Base-by-base conservation (phyloP, 805 yeast genomes). In the Ogataea trehaloabstinens region DNA sequence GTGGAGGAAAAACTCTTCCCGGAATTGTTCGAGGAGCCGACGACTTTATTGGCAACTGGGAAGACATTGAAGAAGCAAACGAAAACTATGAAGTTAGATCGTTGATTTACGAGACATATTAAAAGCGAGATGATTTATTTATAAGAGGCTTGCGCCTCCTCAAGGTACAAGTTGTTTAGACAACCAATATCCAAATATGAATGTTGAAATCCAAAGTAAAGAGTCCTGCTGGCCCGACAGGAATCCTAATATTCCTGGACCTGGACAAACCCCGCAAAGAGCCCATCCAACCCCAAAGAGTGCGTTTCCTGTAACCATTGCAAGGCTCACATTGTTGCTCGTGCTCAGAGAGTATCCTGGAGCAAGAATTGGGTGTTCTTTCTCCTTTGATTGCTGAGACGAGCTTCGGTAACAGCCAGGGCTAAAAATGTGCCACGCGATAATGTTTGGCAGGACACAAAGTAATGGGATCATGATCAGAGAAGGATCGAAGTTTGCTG, bases 21-120 rank as follows among this genome's bases (percentile, higher is more conserved):
- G 96, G 90, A 24, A 74, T 89, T 13, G 89, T 89, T 13, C 75
- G 95, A 60, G 87, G 85, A 6, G 80, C 79, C 19, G 93, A 85
- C 52, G 90, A 82, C 49, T 74, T 79, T 42, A 80, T 89, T 46
- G 96, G 96, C 2, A 84, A 87, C 57, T 85, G 85, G 82, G 78
- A 81, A 54, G 95, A 83, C 51, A 75, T 89, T 40, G 91, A 85
- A 38, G 93, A 87, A 33, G 89, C 89, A 29, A 87, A 87, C 58
- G 96, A 89, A 59, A 83, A 80, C 35, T 83, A 82, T 55, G 73
- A 72, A 38, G 74, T 85, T 34, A 66, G 76, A 37, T 80, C 80
- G 38, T 60, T 83, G 31, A 71, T 85, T 24, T 83, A 79, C 49
- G 89, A 83, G 55, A 76, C 82, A 12, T 67, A 77, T 35, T 80